phyloP scores from a whole-genome alignment of 2,329 filamentous ascomycete species.

The Aplosporella prunicola region DNA sequence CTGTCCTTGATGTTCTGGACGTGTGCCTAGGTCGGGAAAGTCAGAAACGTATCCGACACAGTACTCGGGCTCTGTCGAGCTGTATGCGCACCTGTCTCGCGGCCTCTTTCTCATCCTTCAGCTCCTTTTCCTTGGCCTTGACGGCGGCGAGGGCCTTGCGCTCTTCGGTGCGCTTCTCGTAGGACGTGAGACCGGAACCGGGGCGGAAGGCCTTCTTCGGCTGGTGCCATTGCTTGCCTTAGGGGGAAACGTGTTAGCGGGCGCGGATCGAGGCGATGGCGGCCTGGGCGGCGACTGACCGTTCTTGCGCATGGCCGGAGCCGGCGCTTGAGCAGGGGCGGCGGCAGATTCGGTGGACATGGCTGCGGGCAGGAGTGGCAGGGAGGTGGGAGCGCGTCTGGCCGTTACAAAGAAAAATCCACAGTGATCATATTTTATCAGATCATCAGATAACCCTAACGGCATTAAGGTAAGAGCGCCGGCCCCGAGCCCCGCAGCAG shows the following conservation, averaged over 20 bases:
- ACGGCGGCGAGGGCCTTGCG: slow-evolving; percentile 62
- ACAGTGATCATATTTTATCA: no score
- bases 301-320: slow-evolving; percentile 67
- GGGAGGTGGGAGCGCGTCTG: neutral
- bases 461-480: no score
- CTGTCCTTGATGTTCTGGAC: slow-evolving; percentile 77
- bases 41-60: neutral
- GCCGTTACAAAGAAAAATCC: slow-evolving; percentile 10
- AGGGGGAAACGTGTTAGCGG: slow-evolving; percentile 13
- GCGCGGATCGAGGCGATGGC: neutral
- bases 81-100: slow-evolving; percentile 60
- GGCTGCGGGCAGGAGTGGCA: slow-evolving; percentile 1
- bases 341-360: slow-evolving; percentile 24
- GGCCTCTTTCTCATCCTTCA: slow-evolving; percentile 94
- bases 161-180: slow-evolving; percentile 63
- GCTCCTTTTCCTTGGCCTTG: slow-evolving; percentile 88
- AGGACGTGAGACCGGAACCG: slow-evolving; percentile 65
- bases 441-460: no score
- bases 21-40: slow-evolving; percentile 47
- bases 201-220: slow-evolving; percentile 80
- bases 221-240: slow-evolving; percentile 95
- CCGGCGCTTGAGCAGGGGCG: slow-evolving; percentile 26
- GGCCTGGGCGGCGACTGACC: slow-evolving; percentile 42
- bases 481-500: no score
- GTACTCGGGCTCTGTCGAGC: neutral